Evolutionary conservation across 148 eudicot species (phyloP).

Genomic region (Fagopyrum tataricum): DNA sequence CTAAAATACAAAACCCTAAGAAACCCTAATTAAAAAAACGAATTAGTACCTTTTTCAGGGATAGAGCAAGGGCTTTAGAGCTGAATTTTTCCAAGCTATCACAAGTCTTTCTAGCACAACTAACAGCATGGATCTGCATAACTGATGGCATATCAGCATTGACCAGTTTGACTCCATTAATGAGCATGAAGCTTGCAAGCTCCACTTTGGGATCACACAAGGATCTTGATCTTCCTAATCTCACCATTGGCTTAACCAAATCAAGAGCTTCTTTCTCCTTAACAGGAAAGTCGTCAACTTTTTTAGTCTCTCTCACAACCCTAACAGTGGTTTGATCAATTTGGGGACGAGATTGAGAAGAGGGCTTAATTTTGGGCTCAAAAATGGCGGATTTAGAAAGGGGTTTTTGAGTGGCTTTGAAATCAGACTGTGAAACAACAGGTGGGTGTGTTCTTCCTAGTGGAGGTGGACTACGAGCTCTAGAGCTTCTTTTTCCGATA

Average conservation of each 20-base stretch:
- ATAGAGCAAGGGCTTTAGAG: conserved; percentile 65
- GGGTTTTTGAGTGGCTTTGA: neutral
- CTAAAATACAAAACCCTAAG: conserved; percentile 5
- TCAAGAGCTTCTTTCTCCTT: conserved; percentile 10
- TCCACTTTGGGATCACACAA: conserved; percentile 51
- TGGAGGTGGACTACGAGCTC: conserved; percentile 11
- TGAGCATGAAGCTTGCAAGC: conserved; percentile 56
- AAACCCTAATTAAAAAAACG: neutral
- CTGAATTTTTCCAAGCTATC: conserved; percentile 95
- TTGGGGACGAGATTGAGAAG: neutral
- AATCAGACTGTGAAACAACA: neutral
- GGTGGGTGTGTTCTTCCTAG: neutral
- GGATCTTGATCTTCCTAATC: conserved; percentile 48
- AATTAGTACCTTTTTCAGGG: conserved; percentile 75
- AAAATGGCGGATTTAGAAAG: conserved; percentile 12
- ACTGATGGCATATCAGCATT: conserved; percentile 87
- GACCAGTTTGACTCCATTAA: conserved; percentile 69
- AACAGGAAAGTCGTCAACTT: conserved; percentile 11
- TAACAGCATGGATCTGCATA: conserved; percentile 92
- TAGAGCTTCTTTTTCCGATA: neutral
- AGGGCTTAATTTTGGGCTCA: conserved; percentile 1
- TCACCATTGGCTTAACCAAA: conserved; percentile 15
- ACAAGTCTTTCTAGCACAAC: conserved; percentile 73
- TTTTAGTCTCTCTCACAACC: conserved; percentile 12
- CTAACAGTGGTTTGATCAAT: conserved; percentile 3